Conservation (phyloP, 345 rosid genomes). For the Fremontodendron californicum region DNA sequence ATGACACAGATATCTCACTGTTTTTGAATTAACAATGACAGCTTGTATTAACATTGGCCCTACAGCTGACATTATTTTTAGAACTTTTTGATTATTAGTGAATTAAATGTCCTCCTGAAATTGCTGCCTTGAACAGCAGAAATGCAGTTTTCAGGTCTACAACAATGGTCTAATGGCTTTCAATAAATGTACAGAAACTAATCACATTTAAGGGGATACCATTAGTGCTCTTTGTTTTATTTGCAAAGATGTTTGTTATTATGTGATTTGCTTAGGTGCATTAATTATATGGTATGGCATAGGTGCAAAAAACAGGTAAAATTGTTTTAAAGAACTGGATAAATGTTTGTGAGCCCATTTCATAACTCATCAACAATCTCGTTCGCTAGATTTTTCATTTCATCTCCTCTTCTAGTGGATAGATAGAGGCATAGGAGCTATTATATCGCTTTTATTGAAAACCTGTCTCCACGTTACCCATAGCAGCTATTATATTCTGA, state of each 20-base stretch:
- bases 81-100: neutral
- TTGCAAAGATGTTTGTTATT: neutral
- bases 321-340: neutral
- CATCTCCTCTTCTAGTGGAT: neutral
- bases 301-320: neutral
- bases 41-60: neutral
- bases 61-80: neutral
- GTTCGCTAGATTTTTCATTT: neutral
- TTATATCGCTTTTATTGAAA: neutral
- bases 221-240: neutral
- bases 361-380: neutral
- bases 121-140: slow-evolving; percentile 2
- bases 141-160: neutral
- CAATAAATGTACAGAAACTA: neutral
- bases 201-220: neutral
- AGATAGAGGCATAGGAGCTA: neutral
- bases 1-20: neutral
- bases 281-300: neutral
- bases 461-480: neutral
- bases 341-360: neutral
- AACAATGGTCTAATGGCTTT: neutral
- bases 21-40: neutral
- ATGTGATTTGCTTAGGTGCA: neutral
- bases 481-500: neutral
- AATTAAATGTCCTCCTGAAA: neutral